Percentiles rank a stretch among this genome's conserved stretches.
Evolutionary conservation across 306 rosid species (phyloP).

Genomic region (Dryas drummondii): DNA sequence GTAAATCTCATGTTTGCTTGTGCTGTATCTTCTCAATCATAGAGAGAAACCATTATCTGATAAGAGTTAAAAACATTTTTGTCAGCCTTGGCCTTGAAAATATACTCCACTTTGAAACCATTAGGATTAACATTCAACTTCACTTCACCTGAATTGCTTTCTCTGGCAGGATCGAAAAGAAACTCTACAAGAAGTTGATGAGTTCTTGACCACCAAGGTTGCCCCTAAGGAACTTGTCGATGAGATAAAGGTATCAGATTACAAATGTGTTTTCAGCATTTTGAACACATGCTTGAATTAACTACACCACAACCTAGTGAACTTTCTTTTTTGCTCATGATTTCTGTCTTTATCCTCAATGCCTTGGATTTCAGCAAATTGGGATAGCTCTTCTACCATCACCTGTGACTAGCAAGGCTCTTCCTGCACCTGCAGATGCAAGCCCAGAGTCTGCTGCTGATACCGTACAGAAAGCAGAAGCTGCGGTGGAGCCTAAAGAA

Average conservation of each 20-base stretch:
- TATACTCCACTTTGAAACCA: background rate
- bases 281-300: background rate
- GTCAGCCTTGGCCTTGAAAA: no score
- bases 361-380: slow-evolving; percentile 57
- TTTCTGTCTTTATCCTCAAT: slow-evolving; percentile 21
- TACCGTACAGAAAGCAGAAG: slow-evolving; percentile 50
- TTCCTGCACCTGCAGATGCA: slow-evolving; percentile 57
- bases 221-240: slow-evolving; percentile 83
- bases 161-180: slow-evolving; percentile 69
- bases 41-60: no score
- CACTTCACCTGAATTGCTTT: background rate
- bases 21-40: no score
- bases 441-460: slow-evolving; percentile 44
- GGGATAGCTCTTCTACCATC: slow-evolving; percentile 83
- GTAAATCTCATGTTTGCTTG: no score
- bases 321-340: background rate
- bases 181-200: slow-evolving; percentile 68
- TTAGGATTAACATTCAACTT: background rate
- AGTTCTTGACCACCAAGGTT: slow-evolving; percentile 80
- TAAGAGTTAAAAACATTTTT: no score
- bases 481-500: slow-evolving; percentile 14
- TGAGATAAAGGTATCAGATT: slow-evolving; percentile 62
- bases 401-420: slow-evolving; percentile 50
- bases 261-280: background rate
- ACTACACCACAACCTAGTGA: background rate